These are phyloP conservation scores for Nitzschia sp. DNA, from an alignment of 108 stramenopile species.

Conservation along the genomic window DNA sequence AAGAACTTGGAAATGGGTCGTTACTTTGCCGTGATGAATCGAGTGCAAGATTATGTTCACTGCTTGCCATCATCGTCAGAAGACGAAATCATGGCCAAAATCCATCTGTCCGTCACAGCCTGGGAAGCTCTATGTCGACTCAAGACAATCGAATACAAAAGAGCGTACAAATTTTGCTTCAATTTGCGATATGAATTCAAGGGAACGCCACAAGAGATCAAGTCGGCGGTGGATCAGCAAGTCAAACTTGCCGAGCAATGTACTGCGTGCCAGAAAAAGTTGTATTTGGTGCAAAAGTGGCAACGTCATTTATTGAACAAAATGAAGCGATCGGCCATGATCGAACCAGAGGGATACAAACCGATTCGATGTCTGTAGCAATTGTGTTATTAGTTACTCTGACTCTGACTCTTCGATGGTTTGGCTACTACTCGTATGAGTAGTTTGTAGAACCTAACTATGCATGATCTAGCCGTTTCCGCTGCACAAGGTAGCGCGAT, in stretches of 20 bases:
- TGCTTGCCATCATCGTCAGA: constrained; percentile 14
- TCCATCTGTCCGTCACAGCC: constrained; percentile 25
- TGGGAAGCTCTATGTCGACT: constrained; percentile 34
- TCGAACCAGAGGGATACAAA: constrained; percentile 28
- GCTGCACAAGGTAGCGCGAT: no score
- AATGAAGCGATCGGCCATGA: constrained; percentile 13
- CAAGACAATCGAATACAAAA: constrained; percentile 33
- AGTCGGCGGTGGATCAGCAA: constrained; percentile 22
- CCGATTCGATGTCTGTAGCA: constrained; percentile 24
- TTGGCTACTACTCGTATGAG: no score
- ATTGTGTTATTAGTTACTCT: no score
- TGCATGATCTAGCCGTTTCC: no score
- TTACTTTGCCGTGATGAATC: constrained; percentile 29
- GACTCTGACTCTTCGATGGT: no score
- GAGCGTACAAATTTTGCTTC: constrained; percentile 24
- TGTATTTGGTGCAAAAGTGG: constrained; percentile 31
- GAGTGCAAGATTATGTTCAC: constrained; percentile 28
- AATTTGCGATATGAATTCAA: constrained; percentile 10
- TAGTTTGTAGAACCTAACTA: no score
- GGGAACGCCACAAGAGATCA: constrained; percentile 9
- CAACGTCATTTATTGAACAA: constrained; percentile 6
- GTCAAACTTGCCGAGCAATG: constrained; percentile 30
- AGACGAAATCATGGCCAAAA: constrained; percentile 19
- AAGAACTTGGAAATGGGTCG: constrained; percentile 34
- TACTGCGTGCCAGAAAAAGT: constrained; percentile 36